phyloP scores from a whole-genome alignment of 106 monocot genomes.

The Vanilla planifolia region DNA sequence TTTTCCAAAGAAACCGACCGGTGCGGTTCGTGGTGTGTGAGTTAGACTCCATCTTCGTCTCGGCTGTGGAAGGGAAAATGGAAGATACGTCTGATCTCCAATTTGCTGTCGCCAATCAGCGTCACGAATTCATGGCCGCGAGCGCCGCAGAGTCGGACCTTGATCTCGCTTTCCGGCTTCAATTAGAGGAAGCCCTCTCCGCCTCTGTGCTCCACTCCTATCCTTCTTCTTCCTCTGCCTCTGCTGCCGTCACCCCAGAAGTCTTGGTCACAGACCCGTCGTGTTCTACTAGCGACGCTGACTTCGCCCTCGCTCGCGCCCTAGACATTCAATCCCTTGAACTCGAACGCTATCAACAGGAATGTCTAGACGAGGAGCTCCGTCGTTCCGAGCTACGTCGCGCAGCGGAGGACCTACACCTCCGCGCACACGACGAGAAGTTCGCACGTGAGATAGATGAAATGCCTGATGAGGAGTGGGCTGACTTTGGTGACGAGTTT shows the following conservation, averaged over 20 bases:
- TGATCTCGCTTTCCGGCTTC: slow-evolving; percentile 54
- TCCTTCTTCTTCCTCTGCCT: slow-evolving; percentile 15
- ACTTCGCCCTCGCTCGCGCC: not conserved
- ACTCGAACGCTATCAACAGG: slow-evolving; percentile 37
- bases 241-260: not conserved
- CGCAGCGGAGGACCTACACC: slow-evolving; percentile 24
- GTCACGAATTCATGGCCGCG: slow-evolving; percentile 27
- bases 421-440: slow-evolving; percentile 46
- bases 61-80: too few relatives aligned
- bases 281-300: not conserved
- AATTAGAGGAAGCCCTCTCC: slow-evolving; percentile 68
- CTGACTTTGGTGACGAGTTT: slow-evolving; percentile 50
- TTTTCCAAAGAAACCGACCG: too few relatives aligned
- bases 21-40: too few relatives aligned
- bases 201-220: slow-evolving; percentile 29
- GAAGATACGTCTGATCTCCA: slow-evolving; percentile 23
- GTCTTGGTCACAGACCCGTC: not conserved
- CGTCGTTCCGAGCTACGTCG: slow-evolving; percentile 32
- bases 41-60: too few relatives aligned
- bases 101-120: slow-evolving; percentile 26
- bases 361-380: slow-evolving; percentile 27
- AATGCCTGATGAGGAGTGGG: slow-evolving; percentile 65
- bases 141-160: slow-evolving; percentile 29
- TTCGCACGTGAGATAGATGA: slow-evolving; percentile 50
- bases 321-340: slow-evolving; percentile 43